These are phyloP conservation scores for Nothophoma quercina DNA, from an alignment of 2,329 filamentous ascomycete genomes.

Conservation along the genomic window DNA sequence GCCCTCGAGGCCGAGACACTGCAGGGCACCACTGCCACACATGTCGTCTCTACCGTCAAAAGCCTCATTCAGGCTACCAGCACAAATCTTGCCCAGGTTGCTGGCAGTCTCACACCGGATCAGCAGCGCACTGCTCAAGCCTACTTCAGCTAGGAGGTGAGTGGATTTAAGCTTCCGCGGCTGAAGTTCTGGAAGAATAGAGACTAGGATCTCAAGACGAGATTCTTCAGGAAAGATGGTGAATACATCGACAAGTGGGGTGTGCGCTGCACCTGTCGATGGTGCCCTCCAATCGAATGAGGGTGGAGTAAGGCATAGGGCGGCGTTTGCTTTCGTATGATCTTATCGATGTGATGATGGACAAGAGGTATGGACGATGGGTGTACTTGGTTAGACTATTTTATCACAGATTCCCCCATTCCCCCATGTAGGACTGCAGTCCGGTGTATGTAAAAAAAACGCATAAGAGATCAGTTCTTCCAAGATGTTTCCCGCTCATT, in stretches of 20 bases:
- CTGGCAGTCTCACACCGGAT: constrained; percentile 78
- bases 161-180: constrained; percentile 9
- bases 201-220: background rate
- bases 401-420: constrained; percentile 32
- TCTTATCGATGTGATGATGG: background rate
- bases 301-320: constrained; percentile 10
- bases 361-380: background rate
- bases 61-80: constrained; percentile 75
- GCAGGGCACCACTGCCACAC: constrained; percentile 80
- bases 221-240: background rate
- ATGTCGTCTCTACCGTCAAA: constrained; percentile 81
- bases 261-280: background rate
- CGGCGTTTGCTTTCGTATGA: constrained; percentile 12
- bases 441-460: constrained; percentile 15
- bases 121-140: constrained; percentile 79
- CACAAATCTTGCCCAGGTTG: constrained; percentile 76
- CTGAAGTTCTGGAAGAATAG: background rate
- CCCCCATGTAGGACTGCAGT: constrained; percentile 5
- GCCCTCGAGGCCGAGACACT: constrained; percentile 91
- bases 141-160: constrained; percentile 70
- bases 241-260: too few relatives aligned
- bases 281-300: background rate
- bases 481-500: too few relatives aligned
- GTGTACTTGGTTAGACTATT: constrained; percentile 24
- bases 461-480: too few relatives aligned